These are phyloP conservation scores for Golubevia pallescens DNA, from an alignment of 1,284 basidiomycete species.

Conservation along the genomic window DNA sequence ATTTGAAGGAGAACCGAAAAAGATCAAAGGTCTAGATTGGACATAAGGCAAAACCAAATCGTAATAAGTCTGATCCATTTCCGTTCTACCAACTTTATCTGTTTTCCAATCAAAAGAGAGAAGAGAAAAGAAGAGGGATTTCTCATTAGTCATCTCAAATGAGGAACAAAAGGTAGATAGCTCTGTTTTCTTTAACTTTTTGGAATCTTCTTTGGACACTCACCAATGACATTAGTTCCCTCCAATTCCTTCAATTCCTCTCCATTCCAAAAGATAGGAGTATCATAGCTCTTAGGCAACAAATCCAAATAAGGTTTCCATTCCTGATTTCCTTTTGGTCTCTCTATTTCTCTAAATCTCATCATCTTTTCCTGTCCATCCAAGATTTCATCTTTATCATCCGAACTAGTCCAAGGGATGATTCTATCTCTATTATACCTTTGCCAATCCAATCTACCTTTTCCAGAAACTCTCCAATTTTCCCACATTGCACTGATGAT, in stretches of 20 bases:
- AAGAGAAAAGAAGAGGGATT: background rate
- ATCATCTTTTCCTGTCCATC: conserved; percentile 6
- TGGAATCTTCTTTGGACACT: too few species aligned
- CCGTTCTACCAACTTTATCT: conserved; percentile 51
- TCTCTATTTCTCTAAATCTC: conserved; percentile 2
- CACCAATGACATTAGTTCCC: conserved; percentile 41
- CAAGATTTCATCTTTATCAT: conserved; percentile 8
- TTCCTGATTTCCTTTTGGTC: conserved; percentile 18
- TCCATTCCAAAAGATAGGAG: conserved; percentile 58
- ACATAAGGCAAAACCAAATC: conserved; percentile 46
- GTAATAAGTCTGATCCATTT: conserved; percentile 46
- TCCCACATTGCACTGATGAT: conserved; percentile 59
- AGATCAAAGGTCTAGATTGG: conserved; percentile 24
- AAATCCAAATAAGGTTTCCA: conserved; percentile 58
- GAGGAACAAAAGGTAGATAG: too few species aligned
- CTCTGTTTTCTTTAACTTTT: too few species aligned
- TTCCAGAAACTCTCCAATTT: conserved; percentile 24
- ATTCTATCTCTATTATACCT: background rate
- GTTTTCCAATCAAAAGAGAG: background rate
- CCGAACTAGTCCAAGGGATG: conserved; percentile 12
- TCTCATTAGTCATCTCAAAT: too few species aligned
- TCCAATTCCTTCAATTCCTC: conserved; percentile 31
- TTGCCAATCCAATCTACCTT: background rate
- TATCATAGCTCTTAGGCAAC: conserved; percentile 46
- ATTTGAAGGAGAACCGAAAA: conserved; percentile 22